Conservation (phyloP, 2,329 filamentous ascomycete species). For the Coleophoma crateriformis region DNA sequence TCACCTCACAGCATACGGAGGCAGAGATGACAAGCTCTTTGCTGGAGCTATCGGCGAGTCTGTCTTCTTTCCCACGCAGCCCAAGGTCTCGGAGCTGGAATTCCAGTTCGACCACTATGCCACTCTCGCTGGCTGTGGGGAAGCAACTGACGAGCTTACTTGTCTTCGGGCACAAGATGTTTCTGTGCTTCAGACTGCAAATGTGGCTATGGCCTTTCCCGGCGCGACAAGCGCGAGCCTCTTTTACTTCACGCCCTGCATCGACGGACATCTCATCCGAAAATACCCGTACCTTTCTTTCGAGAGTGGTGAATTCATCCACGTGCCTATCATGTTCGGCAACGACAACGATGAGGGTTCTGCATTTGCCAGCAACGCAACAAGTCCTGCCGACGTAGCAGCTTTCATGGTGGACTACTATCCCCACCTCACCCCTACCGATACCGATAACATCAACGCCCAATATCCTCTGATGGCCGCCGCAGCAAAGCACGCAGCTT, state of each 20-base stretch:
- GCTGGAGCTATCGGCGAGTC: conserved; percentile 27
- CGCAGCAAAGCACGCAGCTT: conserved; percentile 25
- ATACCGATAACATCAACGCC: conserved; percentile 23
- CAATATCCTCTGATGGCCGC: conserved; percentile 24
- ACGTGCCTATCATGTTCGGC: conserved; percentile 35
- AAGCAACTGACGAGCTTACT: conserved; percentile 21
- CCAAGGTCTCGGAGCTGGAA: conserved; percentile 30
- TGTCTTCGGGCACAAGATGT: conserved; percentile 32
- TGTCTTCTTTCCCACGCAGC: conserved; percentile 32
- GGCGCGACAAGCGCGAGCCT: conserved; percentile 26
- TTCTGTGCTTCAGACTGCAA: conserved; percentile 30
- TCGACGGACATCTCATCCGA: conserved; percentile 34
- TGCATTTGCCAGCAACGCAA: conserved; percentile 39
- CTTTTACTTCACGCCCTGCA: conserved; percentile 35
- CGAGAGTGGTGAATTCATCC: conserved; percentile 29
- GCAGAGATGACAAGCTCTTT: conserved; percentile 19
- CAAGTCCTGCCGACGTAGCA: conserved; percentile 25
- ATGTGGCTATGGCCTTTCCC: conserved; percentile 30
- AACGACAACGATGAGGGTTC: conserved; percentile 18
- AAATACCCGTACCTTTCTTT: conserved; percentile 33
- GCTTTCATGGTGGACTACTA: conserved; percentile 32
- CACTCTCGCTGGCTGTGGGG: conserved; percentile 26
- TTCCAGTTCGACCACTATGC: conserved; percentile 34
- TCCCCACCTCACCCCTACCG: conserved; percentile 23
- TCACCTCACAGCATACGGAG: conserved; percentile 27